Base-by-base conservation (phyloP, 495 filamentous ascomycete genomes). In the Staphylotrichum longicolle region DNA sequence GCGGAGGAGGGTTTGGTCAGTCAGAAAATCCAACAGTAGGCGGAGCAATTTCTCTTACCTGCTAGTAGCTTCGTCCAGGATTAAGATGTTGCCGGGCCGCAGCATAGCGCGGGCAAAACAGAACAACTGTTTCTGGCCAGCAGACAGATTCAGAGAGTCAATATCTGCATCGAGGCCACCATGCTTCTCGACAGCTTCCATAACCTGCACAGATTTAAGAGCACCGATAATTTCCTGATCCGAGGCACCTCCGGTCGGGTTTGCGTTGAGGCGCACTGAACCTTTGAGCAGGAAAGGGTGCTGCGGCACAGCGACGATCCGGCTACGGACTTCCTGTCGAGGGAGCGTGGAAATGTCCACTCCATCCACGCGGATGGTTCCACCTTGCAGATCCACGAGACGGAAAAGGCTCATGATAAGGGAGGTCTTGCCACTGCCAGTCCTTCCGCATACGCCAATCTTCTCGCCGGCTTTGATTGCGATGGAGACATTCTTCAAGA, bases 41-140 rank as follows among this genome's bases (percentile, higher is more conserved):
- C 20, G 20, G 1, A 33, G 10, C 4, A 7, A 14, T 3, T 32
- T 7, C 1, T 9, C 54, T 11, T 37, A 68, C 64, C 66, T 68
- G 64, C 70, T 73, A 0, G 67, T 73, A 4, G 69, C 68, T 48
- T 73, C 71, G 49, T 73, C 71, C 39, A 73, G 35, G 12, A 73
- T 57, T 7, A 73, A 47, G 30, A 73, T 67, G 5, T 20, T 70
- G 32, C 71, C 57, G 0, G 60, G 62, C 1, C 78, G 71, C 41
- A 89, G 73, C 11, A 88, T 71, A 2, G 83, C 86, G 4, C 85
- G 77, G 2, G 83, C 84, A 14, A 89, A 76, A 65, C 83, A 82
- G 61, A 88, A 78, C 20, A 89, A 73, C 68, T 88, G 86, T 33
- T 73, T 74, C 64, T 89, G 85, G 2, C 86, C 86, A 46, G 45